A percentile compares a stretch with the other conserved stretches of the same genome.
Evolutionary conservation across 75 land plant species (phyloP).

Genomic region (Picea sitchensis): DNA sequence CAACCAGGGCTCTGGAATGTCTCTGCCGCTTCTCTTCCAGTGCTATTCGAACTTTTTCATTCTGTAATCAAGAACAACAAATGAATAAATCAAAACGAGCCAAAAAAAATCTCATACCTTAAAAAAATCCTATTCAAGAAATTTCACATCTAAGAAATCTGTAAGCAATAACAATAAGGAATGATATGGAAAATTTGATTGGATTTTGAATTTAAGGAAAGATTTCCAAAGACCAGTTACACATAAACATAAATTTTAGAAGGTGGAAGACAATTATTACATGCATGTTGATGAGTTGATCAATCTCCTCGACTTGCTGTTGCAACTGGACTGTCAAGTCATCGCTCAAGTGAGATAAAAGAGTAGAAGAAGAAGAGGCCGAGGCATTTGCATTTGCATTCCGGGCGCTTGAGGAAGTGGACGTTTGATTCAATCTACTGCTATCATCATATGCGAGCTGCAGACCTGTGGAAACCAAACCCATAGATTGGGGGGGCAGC

Average conservation of each 20-base stretch:
- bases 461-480: constrained; percentile 22
- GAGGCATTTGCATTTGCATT: constrained; percentile 1
- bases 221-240: too few species aligned
- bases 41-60: constrained; percentile 26
- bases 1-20: constrained; percentile 35
- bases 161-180: too few species aligned
- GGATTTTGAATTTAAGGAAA: too few species aligned
- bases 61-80: constrained; percentile 21
- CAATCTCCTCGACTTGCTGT: constrained; percentile 40
- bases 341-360: constrained; percentile 15
- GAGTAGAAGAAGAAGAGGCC: neutral
- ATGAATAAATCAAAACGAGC: too few species aligned
- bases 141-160: too few species aligned
- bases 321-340: constrained; percentile 27
- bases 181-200: too few species aligned
- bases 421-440: constrained; percentile 15
- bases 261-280: constrained; percentile 12
- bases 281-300: constrained; percentile 47
- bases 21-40: constrained; percentile 55
- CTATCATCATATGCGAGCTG: constrained; percentile 24
- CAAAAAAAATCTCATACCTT: too few species aligned
- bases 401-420: constrained; percentile 33
- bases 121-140: too few species aligned
- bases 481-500: constrained; percentile 13
- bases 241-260: neutral